Percentiles rank a stretch among this genome's conserved stretches.
These are phyloP conservation scores for Chrysanthemum makinoi DNA, from an alignment of 129 eudicot genomes.

Conservation along the genomic window DNA sequence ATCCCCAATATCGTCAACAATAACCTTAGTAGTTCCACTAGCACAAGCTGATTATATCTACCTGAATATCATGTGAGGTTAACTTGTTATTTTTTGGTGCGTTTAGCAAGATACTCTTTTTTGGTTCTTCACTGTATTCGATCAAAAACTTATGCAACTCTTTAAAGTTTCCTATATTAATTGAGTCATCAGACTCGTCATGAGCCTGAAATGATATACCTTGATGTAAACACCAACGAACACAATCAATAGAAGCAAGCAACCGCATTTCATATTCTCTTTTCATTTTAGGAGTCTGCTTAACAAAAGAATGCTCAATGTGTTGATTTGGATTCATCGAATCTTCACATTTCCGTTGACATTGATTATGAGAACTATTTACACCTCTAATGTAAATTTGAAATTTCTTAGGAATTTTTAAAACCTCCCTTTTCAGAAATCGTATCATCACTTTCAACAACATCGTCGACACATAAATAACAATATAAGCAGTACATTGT, in stretches of 20 bases:
- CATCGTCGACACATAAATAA: background rate
- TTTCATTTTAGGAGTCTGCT: conserved; percentile 4
- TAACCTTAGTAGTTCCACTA: background rate
- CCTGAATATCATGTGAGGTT: background rate
- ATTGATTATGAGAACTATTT: conserved; percentile 6
- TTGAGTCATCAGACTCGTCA: background rate
- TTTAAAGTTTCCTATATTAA: background rate
- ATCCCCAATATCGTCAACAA: background rate
- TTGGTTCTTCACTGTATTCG: conserved; percentile 8
- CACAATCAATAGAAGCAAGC: conserved; percentile 7
- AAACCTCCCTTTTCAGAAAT: too few species aligned
- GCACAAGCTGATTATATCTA: conserved; percentile 11
- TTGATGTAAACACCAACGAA: background rate
- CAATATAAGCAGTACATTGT: too few species aligned
- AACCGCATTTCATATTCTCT: conserved; percentile 4
- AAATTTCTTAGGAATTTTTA: too few species aligned
- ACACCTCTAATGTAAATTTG: background rate
- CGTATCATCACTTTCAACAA: background rate
- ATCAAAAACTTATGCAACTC: conserved; percentile 12
- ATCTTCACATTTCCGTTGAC: conserved; percentile 1
- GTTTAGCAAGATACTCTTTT: background rate
- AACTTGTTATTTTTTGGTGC: conserved; percentile 7
- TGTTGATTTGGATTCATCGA: background rate
- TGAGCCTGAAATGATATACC: conserved; percentile 7
- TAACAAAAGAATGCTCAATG: background rate